Percentiles rank a stretch among this genome's conserved stretches.
phyloP scores from a whole-genome alignment of 768 basidiomycete genomes.

The Phlegmacium glaucopus region DNA sequence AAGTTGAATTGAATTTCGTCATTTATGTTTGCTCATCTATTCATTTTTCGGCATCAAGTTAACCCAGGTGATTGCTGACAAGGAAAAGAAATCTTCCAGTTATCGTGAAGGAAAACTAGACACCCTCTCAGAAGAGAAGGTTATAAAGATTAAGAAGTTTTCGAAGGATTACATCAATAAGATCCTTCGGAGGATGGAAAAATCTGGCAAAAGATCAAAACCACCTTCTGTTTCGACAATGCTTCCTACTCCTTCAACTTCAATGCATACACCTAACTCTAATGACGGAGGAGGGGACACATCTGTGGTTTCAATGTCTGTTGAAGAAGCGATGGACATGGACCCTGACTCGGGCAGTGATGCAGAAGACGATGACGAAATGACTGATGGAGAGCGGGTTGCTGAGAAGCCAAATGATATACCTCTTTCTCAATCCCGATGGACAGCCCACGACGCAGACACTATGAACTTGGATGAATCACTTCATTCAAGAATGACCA shows the following conservation, averaged over 20 bases:
- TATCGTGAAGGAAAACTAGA: constrained; percentile 77
- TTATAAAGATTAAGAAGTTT: constrained; percentile 87
- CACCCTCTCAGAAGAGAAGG: constrained; percentile 80
- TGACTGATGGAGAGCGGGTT: constrained; percentile 7
- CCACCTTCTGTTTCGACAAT: constrained; percentile 18
- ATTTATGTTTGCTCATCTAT: not conserved
- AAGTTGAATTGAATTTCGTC: constrained; percentile 2
- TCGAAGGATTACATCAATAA: constrained; percentile 89
- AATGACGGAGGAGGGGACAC: constrained; percentile 28
- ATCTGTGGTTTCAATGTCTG: constrained; percentile 22
- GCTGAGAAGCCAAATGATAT: constrained; percentile 4
- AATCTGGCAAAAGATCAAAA: constrained; percentile 33
- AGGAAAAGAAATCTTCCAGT: constrained; percentile 88
- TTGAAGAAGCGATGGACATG: constrained; percentile 35
- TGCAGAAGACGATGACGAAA: constrained; percentile 24
- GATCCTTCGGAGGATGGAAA: constrained; percentile 65
- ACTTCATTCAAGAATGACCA: not conserved
- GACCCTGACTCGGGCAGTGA: constrained; percentile 25
- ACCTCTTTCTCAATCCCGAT: constrained; percentile 5
- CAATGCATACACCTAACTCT: constrained; percentile 39
- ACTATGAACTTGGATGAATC: constrained; percentile 9
- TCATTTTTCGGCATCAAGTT: constrained; percentile 47
- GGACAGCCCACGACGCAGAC: not conserved
- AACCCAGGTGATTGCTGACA: constrained; percentile 83
- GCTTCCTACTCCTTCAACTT: constrained; percentile 25